Percentiles rank a stretch among this genome's conserved stretches.
Evolutionary conservation across 371 early-diverging fungal genomes (phyloP).

Genomic region (Rhizomucor pusillus): DNA sequence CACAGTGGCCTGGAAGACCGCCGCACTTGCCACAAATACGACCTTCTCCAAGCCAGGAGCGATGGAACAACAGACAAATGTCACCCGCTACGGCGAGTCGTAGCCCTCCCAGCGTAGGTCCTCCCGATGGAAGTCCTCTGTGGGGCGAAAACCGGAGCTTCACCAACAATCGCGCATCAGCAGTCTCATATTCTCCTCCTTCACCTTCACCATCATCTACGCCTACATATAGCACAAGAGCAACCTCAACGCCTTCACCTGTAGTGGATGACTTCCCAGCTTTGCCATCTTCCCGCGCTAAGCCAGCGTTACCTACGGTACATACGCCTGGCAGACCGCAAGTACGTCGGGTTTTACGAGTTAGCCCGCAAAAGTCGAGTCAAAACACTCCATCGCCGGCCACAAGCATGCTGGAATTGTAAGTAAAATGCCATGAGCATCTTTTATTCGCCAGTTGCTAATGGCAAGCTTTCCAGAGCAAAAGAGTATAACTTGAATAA

Average conservation of each 20-base stretch:
- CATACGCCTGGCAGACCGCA: slow-evolving; percentile 1
- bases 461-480: slow-evolving; percentile 12
- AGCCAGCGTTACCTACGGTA: slow-evolving; percentile 7
- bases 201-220: slow-evolving; percentile 2
- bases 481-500: slow-evolving; percentile 37
- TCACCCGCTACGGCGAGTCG: background rate
- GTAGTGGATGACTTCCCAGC: slow-evolving; percentile 7
- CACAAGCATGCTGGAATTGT: slow-evolving; percentile 9
- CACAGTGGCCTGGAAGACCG: background rate
- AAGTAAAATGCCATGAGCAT: no score
- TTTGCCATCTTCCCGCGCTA: slow-evolving; percentile 1
- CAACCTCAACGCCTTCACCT: background rate
- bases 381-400: background rate
- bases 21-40: no score
- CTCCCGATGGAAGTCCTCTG: slow-evolving; percentile 11
- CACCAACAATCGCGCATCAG: slow-evolving; percentile 15
- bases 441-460: no score
- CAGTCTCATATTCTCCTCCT: slow-evolving; percentile 2
- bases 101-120: background rate
- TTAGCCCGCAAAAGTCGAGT: slow-evolving; percentile 19
- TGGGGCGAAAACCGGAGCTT: slow-evolving; percentile 41
- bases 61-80: no score
- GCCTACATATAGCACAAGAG: background rate
- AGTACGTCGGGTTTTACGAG: slow-evolving; percentile 17
- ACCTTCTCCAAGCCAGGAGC: no score